Evolutionary conservation across 345 rosid species (phyloP), one percentile per base, ranked within the genome.

Genomic region (Populus deltoides): DNA sequence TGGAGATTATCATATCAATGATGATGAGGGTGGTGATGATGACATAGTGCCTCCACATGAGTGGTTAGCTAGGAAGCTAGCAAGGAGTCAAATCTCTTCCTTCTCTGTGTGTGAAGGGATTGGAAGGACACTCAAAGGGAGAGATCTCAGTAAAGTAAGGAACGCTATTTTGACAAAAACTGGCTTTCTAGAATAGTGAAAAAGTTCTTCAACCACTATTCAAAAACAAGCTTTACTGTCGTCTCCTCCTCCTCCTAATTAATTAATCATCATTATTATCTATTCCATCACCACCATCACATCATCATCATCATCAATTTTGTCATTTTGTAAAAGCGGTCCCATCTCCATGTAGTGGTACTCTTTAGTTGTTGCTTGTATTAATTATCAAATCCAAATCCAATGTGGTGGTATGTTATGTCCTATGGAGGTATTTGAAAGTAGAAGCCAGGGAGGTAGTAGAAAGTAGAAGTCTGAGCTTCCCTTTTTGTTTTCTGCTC

Each of bases 81-180:
- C 92, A 59, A 89, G 93, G 82, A 90, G 86, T 36, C 92, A 86
- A 78, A 89, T 97, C 82, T 92, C 99, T 47, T 92, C 99, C 0
- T 92, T 88, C 80, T 97, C 99, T 5, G 91, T 92, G 61, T 91
- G 92, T 75, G 98, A 97, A 86, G 98, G 99, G 41, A 70, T 88
- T 66, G 99, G 99, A 71, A 92, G 98, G 85, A 96, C 97, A 24
- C 96, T 96, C 75, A 93, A 96, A 81, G 99, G 99, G 51, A 92
- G 99, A 84, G 99, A 96, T 85, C 97, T 96, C 51, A 96, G 97
- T 83, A 89, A 89, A 86, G 88, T 96, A 78, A 93, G 98, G 80
- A 92, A 92, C 84, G 95, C 94, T 55, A 86, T 96, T 76, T 79
- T 96, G 82, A 83, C 97, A 25, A 96, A 90, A 86, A 96, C 97